A percentile compares a stretch with the other conserved stretches of the same genome.
Conservation (phyloP, 768 basidiomycete species). For the Pleurotus platypus region DNA sequence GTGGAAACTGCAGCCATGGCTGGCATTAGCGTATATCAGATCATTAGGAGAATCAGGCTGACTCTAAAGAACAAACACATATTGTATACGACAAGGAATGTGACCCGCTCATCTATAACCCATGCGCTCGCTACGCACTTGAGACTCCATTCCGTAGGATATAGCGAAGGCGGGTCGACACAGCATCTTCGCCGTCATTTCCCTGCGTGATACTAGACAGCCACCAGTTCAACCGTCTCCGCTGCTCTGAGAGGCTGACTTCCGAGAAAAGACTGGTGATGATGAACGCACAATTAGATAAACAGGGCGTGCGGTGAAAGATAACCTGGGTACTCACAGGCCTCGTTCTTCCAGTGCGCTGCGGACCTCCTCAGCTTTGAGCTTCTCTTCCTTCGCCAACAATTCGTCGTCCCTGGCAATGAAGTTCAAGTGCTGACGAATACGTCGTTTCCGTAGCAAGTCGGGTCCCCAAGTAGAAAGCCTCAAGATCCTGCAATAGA, state of each 20-base stretch:
- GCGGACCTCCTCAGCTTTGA: conserved; percentile 54
- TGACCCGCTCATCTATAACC: too few relatives aligned
- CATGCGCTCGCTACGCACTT: not conserved
- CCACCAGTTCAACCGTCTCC: conserved; percentile 62
- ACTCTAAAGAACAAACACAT: too few relatives aligned
- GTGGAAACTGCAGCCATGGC: conserved; percentile 51
- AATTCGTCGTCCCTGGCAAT: conserved; percentile 62
- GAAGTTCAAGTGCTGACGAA: conserved; percentile 37
- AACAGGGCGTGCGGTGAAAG: not conserved
- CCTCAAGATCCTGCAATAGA: conserved; percentile 29
- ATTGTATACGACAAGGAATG: too few relatives aligned
- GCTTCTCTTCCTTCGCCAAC: conserved; percentile 45
- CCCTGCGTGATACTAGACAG: conserved; percentile 22
- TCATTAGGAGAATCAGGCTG: conserved; percentile 14
- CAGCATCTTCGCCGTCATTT: conserved; percentile 7
- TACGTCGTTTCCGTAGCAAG: conserved; percentile 38
- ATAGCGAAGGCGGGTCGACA: conserved; percentile 14
- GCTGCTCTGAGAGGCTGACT: conserved; percentile 38
- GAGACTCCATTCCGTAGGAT: conserved; percentile 11
- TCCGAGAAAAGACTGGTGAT: conserved; percentile 31
- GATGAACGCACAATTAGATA: not conserved
- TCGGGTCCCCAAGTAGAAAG: conserved; percentile 43
- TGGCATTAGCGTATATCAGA: conserved; percentile 54
- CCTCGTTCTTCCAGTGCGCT: conserved; percentile 76
- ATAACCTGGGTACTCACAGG: conserved; percentile 46